phyloP scores from a whole-genome alignment of 2,329 filamentous ascomycete species.

The Colletotrichum tofieldiae region DNA sequence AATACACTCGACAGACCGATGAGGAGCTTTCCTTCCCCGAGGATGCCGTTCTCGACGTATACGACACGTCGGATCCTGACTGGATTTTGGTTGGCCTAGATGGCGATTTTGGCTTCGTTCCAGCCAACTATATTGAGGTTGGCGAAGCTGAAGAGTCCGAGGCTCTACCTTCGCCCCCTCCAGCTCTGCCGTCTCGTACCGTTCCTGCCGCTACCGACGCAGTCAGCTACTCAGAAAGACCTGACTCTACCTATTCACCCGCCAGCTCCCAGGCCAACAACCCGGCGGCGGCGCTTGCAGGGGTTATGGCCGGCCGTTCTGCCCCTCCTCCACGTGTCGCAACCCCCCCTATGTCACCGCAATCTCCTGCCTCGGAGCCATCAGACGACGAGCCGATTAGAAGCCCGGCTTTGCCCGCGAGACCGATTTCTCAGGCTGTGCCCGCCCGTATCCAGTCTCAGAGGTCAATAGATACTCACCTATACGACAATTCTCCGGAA shows the following conservation, averaged over 20 bases:
- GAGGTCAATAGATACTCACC: slow-evolving; percentile 44
- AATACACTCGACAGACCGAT: slow-evolving; percentile 97
- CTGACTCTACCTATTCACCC: slow-evolving; percentile 44
- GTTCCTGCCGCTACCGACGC: slow-evolving; percentile 1
- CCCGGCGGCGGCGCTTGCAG: slow-evolving; percentile 70
- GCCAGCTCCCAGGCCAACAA: slow-evolving; percentile 53
- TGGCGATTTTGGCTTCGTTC: slow-evolving; percentile 92
- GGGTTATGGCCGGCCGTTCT: slow-evolving; percentile 66
- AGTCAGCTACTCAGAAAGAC: slow-evolving; percentile 25
- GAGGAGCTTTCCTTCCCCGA: slow-evolving; percentile 97
- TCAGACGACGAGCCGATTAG: slow-evolving; percentile 52
- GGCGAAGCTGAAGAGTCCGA: slow-evolving; percentile 60
- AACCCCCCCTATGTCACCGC: slow-evolving; percentile 62
- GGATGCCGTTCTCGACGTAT: slow-evolving; percentile 86
- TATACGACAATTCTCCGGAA: slow-evolving; percentile 47
- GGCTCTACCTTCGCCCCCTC: slow-evolving; percentile 53
- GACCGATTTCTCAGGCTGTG: slow-evolving; percentile 48
- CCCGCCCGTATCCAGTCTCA: slow-evolving; percentile 46
- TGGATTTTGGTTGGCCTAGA: slow-evolving; percentile 94
- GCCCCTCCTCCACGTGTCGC: slow-evolving; percentile 55
- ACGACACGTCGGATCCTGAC: slow-evolving; percentile 92
- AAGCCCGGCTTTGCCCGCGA: slow-evolving; percentile 57
- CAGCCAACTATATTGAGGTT: slow-evolving; percentile 94
- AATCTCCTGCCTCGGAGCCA: slow-evolving; percentile 41
- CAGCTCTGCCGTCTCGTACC: slow-evolving; percentile 47